Evolutionary conservation across 1,139 yeast species (phyloP), one percentile per base, ranked within the genome.

Genomic region (Maudiozyma humilis): DNA sequence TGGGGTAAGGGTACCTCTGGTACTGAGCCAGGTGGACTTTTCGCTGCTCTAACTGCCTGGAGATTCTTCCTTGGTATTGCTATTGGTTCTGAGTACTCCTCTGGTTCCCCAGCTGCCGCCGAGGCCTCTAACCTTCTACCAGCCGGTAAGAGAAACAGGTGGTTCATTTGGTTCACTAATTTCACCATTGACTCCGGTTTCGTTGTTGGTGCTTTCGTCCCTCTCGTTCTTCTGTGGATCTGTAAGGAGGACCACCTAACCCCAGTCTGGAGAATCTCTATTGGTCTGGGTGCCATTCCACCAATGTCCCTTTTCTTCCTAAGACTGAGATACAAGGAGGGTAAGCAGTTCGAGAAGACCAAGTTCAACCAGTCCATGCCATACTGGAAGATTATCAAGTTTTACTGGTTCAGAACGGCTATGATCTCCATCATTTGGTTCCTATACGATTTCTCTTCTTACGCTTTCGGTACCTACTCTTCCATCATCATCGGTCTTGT

Each of bases 71-170:
- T 89, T 44, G 96, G 96, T 64, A 72, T 83, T 52, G 93, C 88
- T 51, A 76, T 78, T 56, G 91, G 91, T 53, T 89, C 94, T 42
- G 97, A 89, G 67, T 89, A 89, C 62, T 95, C 96, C 38, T 82
- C 95, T 19, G 87, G 95, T 32, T 84, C 95, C 2, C 93, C 89
- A 23, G 94, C 95, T 40, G 87, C 95, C 52, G 89, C 96, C 25
- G 97, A 89, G 66, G 93, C 94, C 40, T 82, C 94, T 35, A 79
- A 83, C 47, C 70, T 77, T 55, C 70, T 88, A 56, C 86, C 93
- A 23, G 72, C 79, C 13, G 95, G 95, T 48, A 72, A 75, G 48
- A 82, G 97, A 69, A 89, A 89, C 68, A 73, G 96, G 64, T 88
- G 83, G 71, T 88, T 88, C 60, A 75, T 80, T 45, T 80, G 91